Evolutionary conservation across 106 monocot genomes (phyloP).

Genomic region (Apostasia shenzhenica): DNA sequence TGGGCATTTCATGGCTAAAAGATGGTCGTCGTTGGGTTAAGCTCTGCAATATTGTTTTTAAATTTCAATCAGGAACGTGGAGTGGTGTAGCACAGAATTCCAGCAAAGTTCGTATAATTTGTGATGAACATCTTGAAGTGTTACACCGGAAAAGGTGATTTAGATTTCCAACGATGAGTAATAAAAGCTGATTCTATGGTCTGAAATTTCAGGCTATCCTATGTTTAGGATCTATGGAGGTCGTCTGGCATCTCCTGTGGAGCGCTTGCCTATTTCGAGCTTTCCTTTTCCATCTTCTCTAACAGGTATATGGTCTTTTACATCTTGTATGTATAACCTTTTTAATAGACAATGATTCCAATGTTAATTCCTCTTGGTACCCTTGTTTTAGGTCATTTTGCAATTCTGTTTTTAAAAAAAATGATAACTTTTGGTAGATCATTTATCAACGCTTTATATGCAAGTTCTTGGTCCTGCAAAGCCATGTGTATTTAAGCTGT

Average conservation of each 20-base stretch:
- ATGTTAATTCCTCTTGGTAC: no score
- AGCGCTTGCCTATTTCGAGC: slow-evolving; percentile 23
- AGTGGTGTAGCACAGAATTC: slow-evolving; percentile 31
- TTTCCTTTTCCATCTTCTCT: slow-evolving; percentile 40
- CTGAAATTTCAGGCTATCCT: no score
- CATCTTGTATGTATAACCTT: no score
- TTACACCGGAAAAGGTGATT: slow-evolving; percentile 38
- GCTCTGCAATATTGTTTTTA: slow-evolving; percentile 43
- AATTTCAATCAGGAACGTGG: slow-evolving; percentile 54
- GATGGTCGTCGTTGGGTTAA: slow-evolving; percentile 40
- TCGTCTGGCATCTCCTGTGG: slow-evolving; percentile 12
- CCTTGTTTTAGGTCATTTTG: no score
- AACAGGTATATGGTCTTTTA: slow-evolving; percentile 24
- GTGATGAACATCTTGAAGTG: slow-evolving; percentile 42
- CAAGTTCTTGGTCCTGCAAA: no score
- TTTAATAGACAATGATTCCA: no score
- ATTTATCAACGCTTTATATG: no score
- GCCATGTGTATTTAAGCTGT: no score
- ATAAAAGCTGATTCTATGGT: no score
- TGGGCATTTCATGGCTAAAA: slow-evolving; percentile 23
- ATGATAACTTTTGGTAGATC: no score
- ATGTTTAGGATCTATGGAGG: slow-evolving; percentile 25
- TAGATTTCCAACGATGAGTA: not conserved
- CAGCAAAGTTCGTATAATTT: slow-evolving; percentile 43
- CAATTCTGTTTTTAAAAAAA: no score